Percentiles rank a stretch among this genome's conserved stretches.
phyloP scores from a whole-genome alignment of 2,329 filamentous ascomycete genomes.

The Torrubiella hemipterigena region DNA sequence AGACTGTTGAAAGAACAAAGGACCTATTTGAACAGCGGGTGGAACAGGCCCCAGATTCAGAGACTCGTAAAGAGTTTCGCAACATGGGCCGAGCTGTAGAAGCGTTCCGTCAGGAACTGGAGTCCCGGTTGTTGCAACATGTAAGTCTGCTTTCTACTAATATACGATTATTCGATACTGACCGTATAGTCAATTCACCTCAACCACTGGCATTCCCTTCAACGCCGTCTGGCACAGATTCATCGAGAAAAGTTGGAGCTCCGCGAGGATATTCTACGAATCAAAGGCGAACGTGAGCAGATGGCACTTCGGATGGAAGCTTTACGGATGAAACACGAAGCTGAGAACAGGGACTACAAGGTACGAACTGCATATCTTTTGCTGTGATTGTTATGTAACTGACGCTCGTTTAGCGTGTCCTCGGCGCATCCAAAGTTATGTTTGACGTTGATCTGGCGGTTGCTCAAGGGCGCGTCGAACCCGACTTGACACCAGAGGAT shows the following conservation, averaged over 20 bases:
- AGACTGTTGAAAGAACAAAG: constrained; percentile 41
- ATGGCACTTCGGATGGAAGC: constrained; percentile 52
- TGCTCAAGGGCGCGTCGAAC: constrained; percentile 35
- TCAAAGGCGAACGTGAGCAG: constrained; percentile 48
- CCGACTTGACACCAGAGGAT: constrained; percentile 30
- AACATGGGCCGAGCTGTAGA: constrained; percentile 45
- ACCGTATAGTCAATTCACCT: constrained; percentile 40
- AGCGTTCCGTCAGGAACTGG: constrained; percentile 45
- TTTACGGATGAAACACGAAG: constrained; percentile 47
- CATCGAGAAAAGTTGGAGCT: constrained; percentile 45
- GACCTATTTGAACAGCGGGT: constrained; percentile 31
- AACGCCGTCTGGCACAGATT: constrained; percentile 43
- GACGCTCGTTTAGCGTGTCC: constrained; percentile 22
- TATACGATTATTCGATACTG: too few relatives aligned
- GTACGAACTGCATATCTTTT: constrained; percentile 20
- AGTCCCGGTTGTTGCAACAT: constrained; percentile 43
- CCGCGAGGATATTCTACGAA: constrained; percentile 46
- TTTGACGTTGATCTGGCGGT: constrained; percentile 50
- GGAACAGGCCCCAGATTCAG: constrained; percentile 26
- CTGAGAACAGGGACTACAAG: constrained; percentile 36
- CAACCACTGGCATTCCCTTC: constrained; percentile 44
- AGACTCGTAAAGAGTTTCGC: constrained; percentile 38
- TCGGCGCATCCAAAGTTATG: constrained; percentile 45
- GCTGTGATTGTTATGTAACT: background rate
- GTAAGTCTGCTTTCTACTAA: constrained; percentile 24